A percentile compares a stretch with the other conserved stretches of the same genome.
phyloP scores from a whole-genome alignment of 2,329 filamentous ascomycete species.

The Akanthomyces muscarius region DNA sequence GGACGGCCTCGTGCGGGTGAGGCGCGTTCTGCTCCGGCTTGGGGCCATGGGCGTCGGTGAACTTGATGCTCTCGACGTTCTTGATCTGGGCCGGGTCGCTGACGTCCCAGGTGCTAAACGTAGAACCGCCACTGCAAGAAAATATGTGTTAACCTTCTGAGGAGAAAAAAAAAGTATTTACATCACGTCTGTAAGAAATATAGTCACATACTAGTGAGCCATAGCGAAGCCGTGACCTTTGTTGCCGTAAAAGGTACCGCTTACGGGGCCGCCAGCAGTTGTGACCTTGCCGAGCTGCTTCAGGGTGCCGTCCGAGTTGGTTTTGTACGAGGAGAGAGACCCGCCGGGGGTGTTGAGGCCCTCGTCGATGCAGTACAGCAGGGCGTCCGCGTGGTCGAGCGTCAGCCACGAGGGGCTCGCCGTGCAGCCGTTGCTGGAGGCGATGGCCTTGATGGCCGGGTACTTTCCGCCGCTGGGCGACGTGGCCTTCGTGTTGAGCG shows the following conservation, averaged over 20 bases:
- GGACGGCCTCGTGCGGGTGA: constrained; percentile 61
- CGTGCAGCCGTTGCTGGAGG: constrained; percentile 45
- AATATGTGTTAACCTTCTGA: neutral
- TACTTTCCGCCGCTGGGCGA: constrained; percentile 24
- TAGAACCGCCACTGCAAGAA: constrained; percentile 33
- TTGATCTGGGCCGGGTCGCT: constrained; percentile 34
- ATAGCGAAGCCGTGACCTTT: constrained; percentile 35
- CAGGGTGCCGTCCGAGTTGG: constrained; percentile 36
- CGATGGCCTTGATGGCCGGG: constrained; percentile 37
- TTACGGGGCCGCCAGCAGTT: constrained; percentile 42
- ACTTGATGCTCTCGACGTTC: constrained; percentile 37
- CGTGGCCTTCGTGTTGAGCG: constrained; percentile 39
- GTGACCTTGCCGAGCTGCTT: constrained; percentile 32
- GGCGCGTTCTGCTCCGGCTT: constrained; percentile 51
- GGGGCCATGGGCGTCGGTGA: constrained; percentile 35
- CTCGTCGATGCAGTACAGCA: constrained; percentile 60
- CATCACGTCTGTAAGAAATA: neutral
- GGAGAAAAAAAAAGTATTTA: neutral
- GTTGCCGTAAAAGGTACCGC: constrained; percentile 40
- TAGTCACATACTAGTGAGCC: constrained; percentile 43
- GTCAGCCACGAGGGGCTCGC: constrained; percentile 58
- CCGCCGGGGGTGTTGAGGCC: constrained; percentile 45
- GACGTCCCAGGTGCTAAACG: constrained; percentile 44
- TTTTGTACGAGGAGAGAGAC: constrained; percentile 41
- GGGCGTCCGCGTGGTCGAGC: constrained; percentile 44